Percentiles rank a stretch among this genome's conserved stretches.
These are phyloP conservation scores for Rhododendron vialii DNA, from an alignment of 148 eudicot species.

Conservation along the genomic window DNA sequence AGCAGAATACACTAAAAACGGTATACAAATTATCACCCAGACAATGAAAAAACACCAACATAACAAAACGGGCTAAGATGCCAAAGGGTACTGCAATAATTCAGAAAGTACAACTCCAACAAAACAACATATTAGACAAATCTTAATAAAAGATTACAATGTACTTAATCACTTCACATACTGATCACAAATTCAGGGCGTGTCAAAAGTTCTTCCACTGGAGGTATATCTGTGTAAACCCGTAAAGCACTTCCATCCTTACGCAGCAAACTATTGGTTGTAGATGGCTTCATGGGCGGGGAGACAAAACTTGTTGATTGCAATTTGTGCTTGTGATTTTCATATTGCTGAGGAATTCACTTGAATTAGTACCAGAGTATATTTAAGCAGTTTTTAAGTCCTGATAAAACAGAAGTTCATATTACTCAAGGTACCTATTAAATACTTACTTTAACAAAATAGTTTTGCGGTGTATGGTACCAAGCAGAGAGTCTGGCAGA, in stretches of 20 bases:
- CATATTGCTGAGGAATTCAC: constrained; percentile 58
- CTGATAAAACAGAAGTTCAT: neutral
- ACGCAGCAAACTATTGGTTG: constrained; percentile 30
- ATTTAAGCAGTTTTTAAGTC: neutral
- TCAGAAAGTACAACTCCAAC: neutral
- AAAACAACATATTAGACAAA: neutral
- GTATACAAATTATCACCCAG: neutral
- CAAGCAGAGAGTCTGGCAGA: constrained; percentile 96
- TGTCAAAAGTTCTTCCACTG: constrained; percentile 65
- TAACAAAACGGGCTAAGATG: neutral
- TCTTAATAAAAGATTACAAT: neutral
- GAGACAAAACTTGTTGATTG: constrained; percentile 34
- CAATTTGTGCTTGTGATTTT: constrained; percentile 44
- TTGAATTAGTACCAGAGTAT: neutral
- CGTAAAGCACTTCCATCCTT: constrained; percentile 41
- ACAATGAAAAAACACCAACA: neutral
- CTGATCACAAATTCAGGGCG: constrained; percentile 79
- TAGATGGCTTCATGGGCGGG: constrained; percentile 21
- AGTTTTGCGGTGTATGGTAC: constrained; percentile 93
- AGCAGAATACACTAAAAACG: neutral
- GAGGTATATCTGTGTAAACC: constrained; percentile 85
- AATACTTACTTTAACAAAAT: constrained; percentile 54
- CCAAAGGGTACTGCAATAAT: neutral
- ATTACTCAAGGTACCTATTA: neutral
- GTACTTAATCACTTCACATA: constrained; percentile 29